Evolutionary conservation across 495 filamentous ascomycete species (phyloP).

Genomic region (Symbiotaphrina buchneri): DNA sequence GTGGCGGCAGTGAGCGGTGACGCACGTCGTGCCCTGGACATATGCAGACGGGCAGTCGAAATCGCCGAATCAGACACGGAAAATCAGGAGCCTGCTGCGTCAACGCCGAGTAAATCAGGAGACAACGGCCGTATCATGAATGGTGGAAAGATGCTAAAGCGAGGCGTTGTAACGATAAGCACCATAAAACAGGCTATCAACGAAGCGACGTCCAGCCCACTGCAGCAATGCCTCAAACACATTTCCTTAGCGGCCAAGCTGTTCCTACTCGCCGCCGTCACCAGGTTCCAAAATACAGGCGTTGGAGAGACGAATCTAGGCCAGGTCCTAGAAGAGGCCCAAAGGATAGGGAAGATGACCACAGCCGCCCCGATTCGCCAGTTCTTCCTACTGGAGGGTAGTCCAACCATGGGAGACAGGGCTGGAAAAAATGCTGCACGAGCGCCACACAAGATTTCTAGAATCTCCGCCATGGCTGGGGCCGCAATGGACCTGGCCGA

Average conservation of each 20-base stretch:
- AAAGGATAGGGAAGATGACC: slow-evolving; percentile 43
- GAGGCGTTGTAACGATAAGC: slow-evolving; percentile 60
- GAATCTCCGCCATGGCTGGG: slow-evolving; percentile 41
- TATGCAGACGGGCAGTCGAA: slow-evolving; percentile 88
- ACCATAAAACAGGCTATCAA: slow-evolving; percentile 86
- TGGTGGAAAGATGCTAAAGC: slow-evolving; percentile 2
- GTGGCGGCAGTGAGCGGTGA: slow-evolving; percentile 93
- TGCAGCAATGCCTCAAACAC: slow-evolving; percentile 67
- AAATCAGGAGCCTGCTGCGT: slow-evolving; percentile 15
- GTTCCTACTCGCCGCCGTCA: slow-evolving; percentile 60
- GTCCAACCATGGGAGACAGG: slow-evolving; percentile 3
- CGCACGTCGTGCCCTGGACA: slow-evolving; percentile 78
- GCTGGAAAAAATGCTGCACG: too few relatives aligned
- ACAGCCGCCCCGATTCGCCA: slow-evolving; percentile 23
- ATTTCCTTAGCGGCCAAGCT: slow-evolving; percentile 67
- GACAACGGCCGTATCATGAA: slow-evolving; percentile 8
- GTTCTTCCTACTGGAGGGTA: slow-evolving; percentile 14
- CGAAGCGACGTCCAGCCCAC: slow-evolving; percentile 78
- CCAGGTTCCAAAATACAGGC: slow-evolving; percentile 60
- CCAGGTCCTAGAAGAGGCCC: slow-evolving; percentile 83
- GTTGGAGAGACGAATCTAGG: slow-evolving; percentile 69
- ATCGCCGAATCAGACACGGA: slow-evolving; percentile 59
- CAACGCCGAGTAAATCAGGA: slow-evolving; percentile 19
- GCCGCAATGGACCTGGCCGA: slow-evolving; percentile 69
- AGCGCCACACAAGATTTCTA: slow-evolving; percentile 11